phyloP scores from a whole-genome alignment of 768 basidiomycete species.

The Lentinula aciculospora region DNA sequence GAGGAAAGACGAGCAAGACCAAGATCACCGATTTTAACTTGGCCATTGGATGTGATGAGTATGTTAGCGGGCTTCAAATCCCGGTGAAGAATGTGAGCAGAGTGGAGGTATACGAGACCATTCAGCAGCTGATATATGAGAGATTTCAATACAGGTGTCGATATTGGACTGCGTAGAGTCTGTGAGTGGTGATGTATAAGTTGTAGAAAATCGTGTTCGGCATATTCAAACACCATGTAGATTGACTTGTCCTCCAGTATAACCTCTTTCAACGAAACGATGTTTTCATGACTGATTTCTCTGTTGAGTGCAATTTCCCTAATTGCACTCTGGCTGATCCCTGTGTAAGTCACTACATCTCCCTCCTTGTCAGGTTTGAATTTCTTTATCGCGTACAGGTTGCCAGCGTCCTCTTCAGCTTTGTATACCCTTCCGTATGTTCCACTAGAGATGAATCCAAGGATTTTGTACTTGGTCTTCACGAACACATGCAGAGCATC shows the following conservation, averaged over 20 bases:
- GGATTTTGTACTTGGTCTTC: constrained; percentile 79
- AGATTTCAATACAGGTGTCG: constrained; percentile 80
- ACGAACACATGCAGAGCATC: constrained; percentile 66
- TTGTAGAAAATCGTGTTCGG: constrained; percentile 99
- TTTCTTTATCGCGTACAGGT: constrained; percentile 95
- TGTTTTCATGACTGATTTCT: constrained; percentile 86
- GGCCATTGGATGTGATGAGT: constrained; percentile 81
- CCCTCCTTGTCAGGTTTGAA: constrained; percentile 99
- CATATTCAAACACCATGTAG: constrained; percentile 99
- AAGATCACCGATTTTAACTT: constrained; percentile 98
- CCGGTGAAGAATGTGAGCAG: constrained; percentile 91
- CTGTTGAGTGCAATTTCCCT: constrained; percentile 93
- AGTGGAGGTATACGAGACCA: constrained; percentile 92
- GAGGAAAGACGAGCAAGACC: constrained; percentile 90
- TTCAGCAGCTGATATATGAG: constrained; percentile 92
- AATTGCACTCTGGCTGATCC: constrained; percentile 96
- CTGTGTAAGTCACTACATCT: constrained; percentile 91
- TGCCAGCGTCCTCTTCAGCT: constrained; percentile 68
- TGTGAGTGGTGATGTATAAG: constrained; percentile 98
- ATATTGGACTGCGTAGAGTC: constrained; percentile 72
- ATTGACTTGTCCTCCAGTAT: constrained; percentile 98
- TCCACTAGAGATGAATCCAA: constrained; percentile 97
- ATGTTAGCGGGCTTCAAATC: constrained; percentile 99
- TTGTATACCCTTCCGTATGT: constrained; percentile 99
- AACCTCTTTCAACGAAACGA: constrained; percentile 89